Base-by-base conservation (phyloP, 2,329 filamentous ascomycete genomes). In the Fonsecaea monophora region DNA sequence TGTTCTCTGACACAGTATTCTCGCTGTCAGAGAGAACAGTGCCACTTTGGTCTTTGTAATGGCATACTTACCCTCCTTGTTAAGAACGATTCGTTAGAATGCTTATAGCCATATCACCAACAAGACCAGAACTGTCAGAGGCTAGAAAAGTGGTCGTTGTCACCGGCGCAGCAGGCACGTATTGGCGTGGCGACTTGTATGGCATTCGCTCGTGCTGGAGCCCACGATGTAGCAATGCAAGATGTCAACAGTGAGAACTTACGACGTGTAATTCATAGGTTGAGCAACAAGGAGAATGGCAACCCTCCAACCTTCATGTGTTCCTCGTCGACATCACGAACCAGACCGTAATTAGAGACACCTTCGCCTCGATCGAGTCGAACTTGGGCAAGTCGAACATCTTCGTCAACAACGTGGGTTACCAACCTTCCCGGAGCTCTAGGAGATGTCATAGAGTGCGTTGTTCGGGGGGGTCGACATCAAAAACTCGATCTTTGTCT, bases 121-220 rank as follows among this genome's bases (percentile, higher is more conserved):
- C 70, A 6, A 65, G 66, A 21, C 70, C 75, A 6, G 66, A 71
- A 0, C 71, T 75, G 30, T 75, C 71, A 9, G 75, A 78, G 54
- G 71, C 70, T 2, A 76, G 75, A 40, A 77, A 77, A 66, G 60
- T 63, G 34, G 76, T 84, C 53, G 78, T 89, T 65, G 82, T 89
- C 61, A 86, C 82, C 0, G 87, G 86, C 7, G 85, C 82, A 0
- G 84, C 82, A 2, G 82, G 82, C 85, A 6, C 30, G 86, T 2
- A 82, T 87, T 40, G 86, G 87, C 4, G 78, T 78, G 2, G 80
- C 82, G 12, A 85, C 82, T 3, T 85, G 85, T 0, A 72, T 84
- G 13, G 82, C 84, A 9, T 89, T 82, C 70, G 86, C 86, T n/a
- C 77, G 77, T 70, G 85, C 86, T 4, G 83, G 84, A 4, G 83